Evolutionary conservation across 805 yeast genomes (phyloP).

Genomic region (Saccharomyces eubayanus): DNA sequence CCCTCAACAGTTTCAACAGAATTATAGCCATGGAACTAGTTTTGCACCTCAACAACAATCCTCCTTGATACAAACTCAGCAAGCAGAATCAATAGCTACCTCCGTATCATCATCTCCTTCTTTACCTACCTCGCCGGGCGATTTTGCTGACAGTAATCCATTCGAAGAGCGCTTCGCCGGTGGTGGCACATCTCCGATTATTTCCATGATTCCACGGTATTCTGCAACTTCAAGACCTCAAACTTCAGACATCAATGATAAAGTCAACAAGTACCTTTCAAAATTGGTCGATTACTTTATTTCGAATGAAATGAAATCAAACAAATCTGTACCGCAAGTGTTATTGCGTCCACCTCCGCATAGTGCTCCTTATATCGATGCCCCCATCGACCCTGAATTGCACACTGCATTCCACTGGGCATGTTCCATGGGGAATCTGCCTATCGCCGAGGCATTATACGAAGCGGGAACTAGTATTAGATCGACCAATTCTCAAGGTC

Average conservation of each 20-base stretch:
- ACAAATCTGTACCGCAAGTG: constrained; percentile 21
- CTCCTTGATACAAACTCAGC: not conserved
- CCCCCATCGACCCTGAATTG: constrained; percentile 87
- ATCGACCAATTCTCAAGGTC: constrained; percentile 60
- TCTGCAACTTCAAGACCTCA: constrained; percentile 18
- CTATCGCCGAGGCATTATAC: constrained; percentile 66
- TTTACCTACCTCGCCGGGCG: constrained; percentile 29
- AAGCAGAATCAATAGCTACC: constrained; percentile 2
- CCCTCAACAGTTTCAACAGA: constrained; percentile 2
- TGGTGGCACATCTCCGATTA: constrained; percentile 28
- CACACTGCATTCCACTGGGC: constrained; percentile 97
- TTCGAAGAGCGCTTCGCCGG: constrained; percentile 25
- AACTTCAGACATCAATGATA: constrained; percentile 27
- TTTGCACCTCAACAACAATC: constrained; percentile 2
- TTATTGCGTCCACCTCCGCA: constrained; percentile 26
- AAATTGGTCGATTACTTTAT: constrained; percentile 29
- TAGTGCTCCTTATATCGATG: constrained; percentile 41
- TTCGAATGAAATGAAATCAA: constrained; percentile 26
- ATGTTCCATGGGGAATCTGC: constrained; percentile 83
- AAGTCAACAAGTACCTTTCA: constrained; percentile 27
- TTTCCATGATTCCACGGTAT: constrained; percentile 26
- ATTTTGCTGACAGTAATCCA: constrained; percentile 24
- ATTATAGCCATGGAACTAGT: constrained; percentile 1
- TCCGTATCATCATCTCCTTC: constrained; percentile 27
- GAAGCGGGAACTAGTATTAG: constrained; percentile 60